Evolutionary conservation across 768 basidiomycete genomes (phyloP).

Genomic region (Coprinellus micaceus): DNA sequence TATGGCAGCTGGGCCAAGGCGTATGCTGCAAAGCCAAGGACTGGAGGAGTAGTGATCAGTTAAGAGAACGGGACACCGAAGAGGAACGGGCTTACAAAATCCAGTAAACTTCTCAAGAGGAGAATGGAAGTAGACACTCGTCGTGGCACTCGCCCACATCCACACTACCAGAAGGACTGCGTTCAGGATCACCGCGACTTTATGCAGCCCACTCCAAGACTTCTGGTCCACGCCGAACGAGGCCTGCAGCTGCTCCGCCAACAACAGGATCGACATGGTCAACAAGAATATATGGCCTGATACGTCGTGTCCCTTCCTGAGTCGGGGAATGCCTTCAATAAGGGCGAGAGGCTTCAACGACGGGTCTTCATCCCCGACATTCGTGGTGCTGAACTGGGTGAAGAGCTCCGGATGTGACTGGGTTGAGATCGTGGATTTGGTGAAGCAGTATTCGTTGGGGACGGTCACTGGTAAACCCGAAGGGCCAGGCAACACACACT

Average conservation of each 20-base stretch:
- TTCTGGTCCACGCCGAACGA: slow-evolving; percentile 37
- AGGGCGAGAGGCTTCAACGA: not conserved
- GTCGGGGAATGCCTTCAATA: slow-evolving; percentile 45
- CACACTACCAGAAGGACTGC: slow-evolving; percentile 54
- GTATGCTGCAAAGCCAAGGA: not conserved
- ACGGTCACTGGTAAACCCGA: slow-evolving; percentile 50
- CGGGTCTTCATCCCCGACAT: not conserved
- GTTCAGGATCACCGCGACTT: slow-evolving; percentile 43
- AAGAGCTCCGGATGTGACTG: slow-evolving; percentile 65
- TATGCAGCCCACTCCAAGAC: slow-evolving; percentile 43
- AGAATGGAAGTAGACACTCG: slow-evolving; percentile 87
- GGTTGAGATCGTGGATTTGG: slow-evolving; percentile 48
- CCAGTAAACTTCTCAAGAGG: slow-evolving; percentile 87
- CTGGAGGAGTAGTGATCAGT: not conserved
- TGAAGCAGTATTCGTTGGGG: slow-evolving; percentile 55
- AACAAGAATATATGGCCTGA: slow-evolving; percentile 93
- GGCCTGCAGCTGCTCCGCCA: slow-evolving; percentile 68
- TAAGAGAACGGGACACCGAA: not conserved
- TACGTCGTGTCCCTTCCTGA: slow-evolving; percentile 85
- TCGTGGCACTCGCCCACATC: slow-evolving; percentile 74
- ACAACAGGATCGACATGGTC: slow-evolving; percentile 72
- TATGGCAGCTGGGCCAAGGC: not conserved
- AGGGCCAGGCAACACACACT: slow-evolving; percentile 68
- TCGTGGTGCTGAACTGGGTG: slow-evolving; percentile 19
- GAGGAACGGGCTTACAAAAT: slow-evolving; percentile 52